Evolutionary conservation across 305 asterid species (phyloP).

Genomic region (Plantago coronopus): DNA sequence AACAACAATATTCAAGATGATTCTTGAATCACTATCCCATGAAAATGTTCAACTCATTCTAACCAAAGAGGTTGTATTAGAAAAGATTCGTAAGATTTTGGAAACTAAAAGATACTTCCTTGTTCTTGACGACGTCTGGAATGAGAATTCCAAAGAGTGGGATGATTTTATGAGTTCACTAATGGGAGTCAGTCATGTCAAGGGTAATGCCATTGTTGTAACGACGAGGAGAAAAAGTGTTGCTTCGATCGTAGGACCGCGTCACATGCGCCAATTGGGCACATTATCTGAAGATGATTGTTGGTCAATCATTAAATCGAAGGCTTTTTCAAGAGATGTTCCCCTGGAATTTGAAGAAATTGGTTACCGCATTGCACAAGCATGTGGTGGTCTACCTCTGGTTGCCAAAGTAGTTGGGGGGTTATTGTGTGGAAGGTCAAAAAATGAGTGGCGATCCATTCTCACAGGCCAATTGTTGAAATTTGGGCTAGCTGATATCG

Average conservation of each 20-base stretch:
- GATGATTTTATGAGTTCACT: conserved; percentile 6
- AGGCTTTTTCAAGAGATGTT: conserved; percentile 8
- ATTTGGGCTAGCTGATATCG: conserved; percentile 7
- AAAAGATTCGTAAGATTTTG: not conserved
- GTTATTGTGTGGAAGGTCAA: not conserved
- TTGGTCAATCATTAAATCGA: conserved; percentile 23
- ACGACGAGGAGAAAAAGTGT: conserved; percentile 17
- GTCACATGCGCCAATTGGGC: not conserved
- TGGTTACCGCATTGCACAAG: conserved; percentile 11
- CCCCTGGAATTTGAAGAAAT: conserved; percentile 2
- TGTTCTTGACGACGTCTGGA: conserved; percentile 34
- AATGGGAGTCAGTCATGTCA: not conserved
- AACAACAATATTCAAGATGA: conserved; percentile 11
- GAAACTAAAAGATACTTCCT: conserved; percentile 21
- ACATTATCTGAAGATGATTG: conserved; percentile 16
- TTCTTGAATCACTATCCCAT: conserved; percentile 4
- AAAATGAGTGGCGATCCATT: conserved; percentile 12
- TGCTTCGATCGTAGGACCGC: conserved; percentile 9
- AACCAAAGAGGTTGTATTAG: conserved; percentile 15
- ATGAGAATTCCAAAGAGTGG: not conserved
- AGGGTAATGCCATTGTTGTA: conserved; percentile 23
- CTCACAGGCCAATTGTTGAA: not conserved
- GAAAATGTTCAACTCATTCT: not conserved
- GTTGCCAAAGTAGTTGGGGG: conserved; percentile 23
- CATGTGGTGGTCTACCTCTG: conserved; percentile 25